A percentile compares a stretch with the other conserved stretches of the same genome.
phyloP scores from a whole-genome alignment of 1,284 basidiomycete genomes.

The Marasmius fiardii region DNA sequence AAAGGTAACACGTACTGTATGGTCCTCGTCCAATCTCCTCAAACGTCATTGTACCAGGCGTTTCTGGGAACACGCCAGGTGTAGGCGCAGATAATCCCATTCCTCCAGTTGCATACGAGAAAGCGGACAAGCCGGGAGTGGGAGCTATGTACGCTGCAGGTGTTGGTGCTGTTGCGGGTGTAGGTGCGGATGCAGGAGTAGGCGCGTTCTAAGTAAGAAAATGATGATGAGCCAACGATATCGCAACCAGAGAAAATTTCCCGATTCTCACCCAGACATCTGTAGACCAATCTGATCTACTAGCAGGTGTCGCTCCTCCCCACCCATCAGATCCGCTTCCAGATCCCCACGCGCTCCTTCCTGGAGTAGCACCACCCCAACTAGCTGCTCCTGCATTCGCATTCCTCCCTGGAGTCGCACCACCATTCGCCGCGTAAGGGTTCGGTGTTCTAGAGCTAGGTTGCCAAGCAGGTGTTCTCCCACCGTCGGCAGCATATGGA shows the following conservation, averaged over 20 bases:
- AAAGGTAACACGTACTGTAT: constrained; percentile 28
- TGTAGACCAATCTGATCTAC: constrained; percentile 28
- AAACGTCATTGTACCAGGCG: constrained; percentile 8
- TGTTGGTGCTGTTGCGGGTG: constrained; percentile 38
- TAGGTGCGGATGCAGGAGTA: constrained; percentile 53
- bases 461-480: constrained; percentile 57
- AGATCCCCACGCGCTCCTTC: constrained; percentile 14
- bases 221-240: constrained; percentile 6
- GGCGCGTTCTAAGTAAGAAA: constrained; percentile 39
- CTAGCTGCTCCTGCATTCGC: background rate
- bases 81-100: constrained; percentile 35
- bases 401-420: constrained; percentile 9
- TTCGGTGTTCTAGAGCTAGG: constrained; percentile 57
- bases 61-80: constrained; percentile 27
- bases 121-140: constrained; percentile 25
- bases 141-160: constrained; percentile 18
- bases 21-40: constrained; percentile 27
- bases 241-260: too few relatives aligned
- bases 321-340: constrained; percentile 23
- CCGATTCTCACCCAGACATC: constrained; percentile 27
- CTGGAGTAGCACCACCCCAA: constrained; percentile 17
- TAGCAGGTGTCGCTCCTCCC: constrained; percentile 35
- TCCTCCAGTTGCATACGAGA: constrained; percentile 12
- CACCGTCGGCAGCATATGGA: constrained; percentile 55
- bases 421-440: constrained; percentile 40